phyloP scores from a whole-genome alignment of 1,139 yeast species.

The Komagataea norvegica region DNA sequence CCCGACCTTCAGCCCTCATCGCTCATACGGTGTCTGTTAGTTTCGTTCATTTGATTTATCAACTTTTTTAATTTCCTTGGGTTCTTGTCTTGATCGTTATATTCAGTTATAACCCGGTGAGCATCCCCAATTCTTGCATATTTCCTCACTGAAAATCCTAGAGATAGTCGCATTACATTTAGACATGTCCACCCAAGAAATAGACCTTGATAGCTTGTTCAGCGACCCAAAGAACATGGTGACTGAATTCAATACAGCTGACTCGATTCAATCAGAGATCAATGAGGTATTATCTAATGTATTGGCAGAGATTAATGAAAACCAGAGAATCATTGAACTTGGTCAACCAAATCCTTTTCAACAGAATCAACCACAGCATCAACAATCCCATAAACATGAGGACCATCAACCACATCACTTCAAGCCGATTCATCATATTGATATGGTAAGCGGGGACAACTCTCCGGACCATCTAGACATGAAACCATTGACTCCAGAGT shows the following conservation, averaged over 20 bases:
- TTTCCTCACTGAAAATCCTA: too few species aligned
- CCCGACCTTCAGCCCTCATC: too few species aligned
- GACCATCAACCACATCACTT: conserved; percentile 1
- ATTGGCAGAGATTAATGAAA: conserved; percentile 21
- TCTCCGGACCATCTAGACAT: conserved; percentile 5
- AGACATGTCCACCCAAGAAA: conserved; percentile 8
- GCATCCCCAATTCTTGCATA: too few species aligned
- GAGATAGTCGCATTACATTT: not conserved
- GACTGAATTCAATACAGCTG: conserved; percentile 4
- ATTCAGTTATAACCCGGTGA: too few species aligned
- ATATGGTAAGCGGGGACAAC: not conserved
- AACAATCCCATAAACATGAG: too few species aligned
- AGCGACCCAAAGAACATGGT: conserved; percentile 9
- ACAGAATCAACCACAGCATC: not conserved
- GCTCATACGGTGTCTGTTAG: too few species aligned
- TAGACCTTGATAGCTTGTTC: conserved; percentile 16
- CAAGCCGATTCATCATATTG: not conserved
- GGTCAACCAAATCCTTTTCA: not conserved
- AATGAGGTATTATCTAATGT: conserved; percentile 16
- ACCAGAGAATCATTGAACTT: conserved; percentile 3
- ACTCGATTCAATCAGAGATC: conserved; percentile 12
- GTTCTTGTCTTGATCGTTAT: too few species aligned
- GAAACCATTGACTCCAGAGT: conserved; percentile 23
- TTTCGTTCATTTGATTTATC: too few species aligned
- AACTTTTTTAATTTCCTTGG: too few species aligned